Evolutionary conservation across 768 basidiomycete species (phyloP).

Genomic region (Leccinum uliginosum): DNA sequence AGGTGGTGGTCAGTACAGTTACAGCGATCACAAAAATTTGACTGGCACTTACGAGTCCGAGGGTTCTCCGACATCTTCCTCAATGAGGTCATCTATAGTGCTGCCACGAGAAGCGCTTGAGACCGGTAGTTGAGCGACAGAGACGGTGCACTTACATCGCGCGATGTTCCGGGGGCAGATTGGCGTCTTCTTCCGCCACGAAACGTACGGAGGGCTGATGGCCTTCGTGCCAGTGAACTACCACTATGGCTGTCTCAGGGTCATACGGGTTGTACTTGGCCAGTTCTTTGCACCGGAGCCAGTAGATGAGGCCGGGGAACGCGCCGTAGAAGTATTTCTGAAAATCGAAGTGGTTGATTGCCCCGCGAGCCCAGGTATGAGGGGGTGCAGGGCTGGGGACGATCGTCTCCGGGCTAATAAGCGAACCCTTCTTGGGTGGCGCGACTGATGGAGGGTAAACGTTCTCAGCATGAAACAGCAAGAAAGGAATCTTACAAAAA

Average conservation of each 20-base stretch:
- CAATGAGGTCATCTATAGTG: too few species aligned
- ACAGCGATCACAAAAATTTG: neutral
- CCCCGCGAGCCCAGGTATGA: neutral
- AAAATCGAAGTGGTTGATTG: neutral
- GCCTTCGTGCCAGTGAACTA: neutral
- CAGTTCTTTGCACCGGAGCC: neutral
- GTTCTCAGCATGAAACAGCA: too few species aligned
- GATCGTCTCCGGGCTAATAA: neutral
- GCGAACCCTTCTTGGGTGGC: too few species aligned
- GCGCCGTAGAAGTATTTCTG: neutral
- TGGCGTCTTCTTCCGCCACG: neutral
- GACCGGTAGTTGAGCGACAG: neutral
- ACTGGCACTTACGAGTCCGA: too few species aligned
- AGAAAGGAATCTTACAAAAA: neutral
- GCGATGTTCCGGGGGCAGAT: neutral
- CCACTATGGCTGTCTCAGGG: neutral
- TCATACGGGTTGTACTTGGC: neutral
- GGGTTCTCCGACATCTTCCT: too few species aligned
- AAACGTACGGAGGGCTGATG: neutral
- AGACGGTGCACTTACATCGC: too few species aligned
- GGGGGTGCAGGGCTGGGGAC: neutral
- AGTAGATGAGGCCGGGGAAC: neutral
- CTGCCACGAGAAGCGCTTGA: too few species aligned
- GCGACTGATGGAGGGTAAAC: too few species aligned
- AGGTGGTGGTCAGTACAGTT: neutral